Evolutionary conservation across 2,329 filamentous ascomycete genomes (phyloP).

Genomic region (Penicillium olsonii): DNA sequence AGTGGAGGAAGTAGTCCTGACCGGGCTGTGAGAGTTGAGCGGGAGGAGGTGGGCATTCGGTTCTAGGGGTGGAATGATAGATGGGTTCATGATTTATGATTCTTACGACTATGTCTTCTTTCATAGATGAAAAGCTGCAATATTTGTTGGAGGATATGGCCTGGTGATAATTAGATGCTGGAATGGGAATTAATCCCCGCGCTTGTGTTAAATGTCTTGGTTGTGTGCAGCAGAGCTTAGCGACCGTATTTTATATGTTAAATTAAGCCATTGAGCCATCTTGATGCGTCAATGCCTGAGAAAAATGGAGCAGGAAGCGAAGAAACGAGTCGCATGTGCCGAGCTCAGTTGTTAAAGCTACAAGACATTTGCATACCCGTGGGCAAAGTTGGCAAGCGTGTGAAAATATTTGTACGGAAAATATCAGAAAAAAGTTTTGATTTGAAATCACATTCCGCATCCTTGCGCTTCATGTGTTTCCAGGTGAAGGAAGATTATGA

Average conservation of each 20-base stretch:
- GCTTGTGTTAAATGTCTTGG: constrained; percentile 9
- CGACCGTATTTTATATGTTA: constrained; percentile 10
- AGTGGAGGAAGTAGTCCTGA: constrained; percentile 59
- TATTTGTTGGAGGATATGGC: neutral
- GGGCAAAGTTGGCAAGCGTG: too few species aligned
- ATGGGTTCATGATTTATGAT: constrained; percentile 27
- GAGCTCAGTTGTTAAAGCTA: too few species aligned
- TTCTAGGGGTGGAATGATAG: neutral
- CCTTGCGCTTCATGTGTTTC: too few species aligned
- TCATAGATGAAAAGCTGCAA: neutral
- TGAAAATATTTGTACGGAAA: too few species aligned
- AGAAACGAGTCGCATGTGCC: too few species aligned
- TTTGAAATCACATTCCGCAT: too few species aligned
- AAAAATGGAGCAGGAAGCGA: neutral
- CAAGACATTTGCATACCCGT: too few species aligned
- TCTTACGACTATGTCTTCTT: constrained; percentile 7
- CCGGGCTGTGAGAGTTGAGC: constrained; percentile 26
- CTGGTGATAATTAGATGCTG: constrained; percentile 10
- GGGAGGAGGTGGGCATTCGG: neutral
- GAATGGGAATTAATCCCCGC: neutral
- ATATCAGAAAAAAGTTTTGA: too few species aligned
- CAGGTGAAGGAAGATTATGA: too few species aligned
- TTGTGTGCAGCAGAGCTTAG: constrained; percentile 7
- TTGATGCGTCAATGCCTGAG: neutral
- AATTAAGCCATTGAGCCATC: neutral